A percentile compares a stretch with the other conserved stretches of the same genome.
Conservation (phyloP, 768 basidiomycete species). For the Termitomyces sp. region DNA sequence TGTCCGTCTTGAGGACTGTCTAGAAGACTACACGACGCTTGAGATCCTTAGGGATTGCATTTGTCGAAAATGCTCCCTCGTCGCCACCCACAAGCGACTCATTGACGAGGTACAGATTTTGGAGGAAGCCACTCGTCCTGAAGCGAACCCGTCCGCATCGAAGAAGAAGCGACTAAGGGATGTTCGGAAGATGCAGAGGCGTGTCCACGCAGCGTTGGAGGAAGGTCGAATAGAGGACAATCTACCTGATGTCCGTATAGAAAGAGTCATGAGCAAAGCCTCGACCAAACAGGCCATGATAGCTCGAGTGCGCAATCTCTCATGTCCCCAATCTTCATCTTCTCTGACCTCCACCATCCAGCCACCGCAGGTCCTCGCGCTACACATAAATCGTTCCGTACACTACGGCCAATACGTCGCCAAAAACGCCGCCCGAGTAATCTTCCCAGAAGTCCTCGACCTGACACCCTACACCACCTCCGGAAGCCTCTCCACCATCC, state of each 20-base stretch:
- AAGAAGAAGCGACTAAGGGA: slow-evolving; percentile 78
- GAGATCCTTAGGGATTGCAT: slow-evolving; percentile 90
- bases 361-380: slow-evolving; percentile 82
- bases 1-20: slow-evolving; percentile 77
- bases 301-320: slow-evolving; percentile 71
- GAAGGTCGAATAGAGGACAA: slow-evolving; percentile 83
- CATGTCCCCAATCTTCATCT: background rate
- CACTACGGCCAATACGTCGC: slow-evolving; percentile 72
- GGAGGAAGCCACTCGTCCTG: slow-evolving; percentile 37
- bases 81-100: slow-evolving; percentile 69
- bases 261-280: slow-evolving; percentile 68
- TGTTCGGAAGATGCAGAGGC: slow-evolving; percentile 58
- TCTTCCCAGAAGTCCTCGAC: slow-evolving; percentile 87
- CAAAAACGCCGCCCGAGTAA: slow-evolving; percentile 81
- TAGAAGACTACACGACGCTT: slow-evolving; percentile 84
- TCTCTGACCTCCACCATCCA: slow-evolving; percentile 25
- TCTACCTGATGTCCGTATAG: slow-evolving; percentile 73
- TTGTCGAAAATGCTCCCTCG: slow-evolving; percentile 87
- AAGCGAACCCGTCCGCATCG: slow-evolving; percentile 53
- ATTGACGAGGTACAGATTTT: slow-evolving; percentile 59
- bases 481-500: slow-evolving; percentile 67
- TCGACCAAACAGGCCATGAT: slow-evolving; percentile 93
- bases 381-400: slow-evolving; percentile 91
- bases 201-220: slow-evolving; percentile 61
- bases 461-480: slow-evolving; percentile 86